Percentiles rank a stretch among this genome's conserved stretches.
phyloP scores from a whole-genome alignment of 1,284 basidiomycete genomes.

The Mycosarcoma maydis region DNA sequence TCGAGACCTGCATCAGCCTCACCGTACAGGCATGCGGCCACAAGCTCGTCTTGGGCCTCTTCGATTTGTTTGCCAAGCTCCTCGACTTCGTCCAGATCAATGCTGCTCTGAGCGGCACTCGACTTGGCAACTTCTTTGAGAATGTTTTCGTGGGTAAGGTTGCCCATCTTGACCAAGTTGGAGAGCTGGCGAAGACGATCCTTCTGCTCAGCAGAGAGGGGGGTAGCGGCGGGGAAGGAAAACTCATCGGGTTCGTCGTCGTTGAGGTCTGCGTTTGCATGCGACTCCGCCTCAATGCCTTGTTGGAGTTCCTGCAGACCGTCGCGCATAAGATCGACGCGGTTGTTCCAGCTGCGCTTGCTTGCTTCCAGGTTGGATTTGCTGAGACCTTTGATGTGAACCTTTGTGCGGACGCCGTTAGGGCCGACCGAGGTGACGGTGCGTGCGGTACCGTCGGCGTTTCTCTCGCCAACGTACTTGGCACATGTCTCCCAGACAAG shows the following conservation, averaged over 20 bases:
- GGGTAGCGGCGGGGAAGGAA: slow-evolving; percentile 34
- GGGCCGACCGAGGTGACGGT: slow-evolving; percentile 39
- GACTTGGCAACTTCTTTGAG: slow-evolving; percentile 42
- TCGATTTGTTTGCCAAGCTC: slow-evolving; percentile 43
- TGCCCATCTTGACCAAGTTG: slow-evolving; percentile 51
- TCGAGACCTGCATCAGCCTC: slow-evolving; percentile 46
- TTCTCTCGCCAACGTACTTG: slow-evolving; percentile 38
- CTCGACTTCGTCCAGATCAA: slow-evolving; percentile 48
- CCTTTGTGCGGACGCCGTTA: slow-evolving; percentile 40
- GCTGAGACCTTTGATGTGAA: slow-evolving; percentile 46
- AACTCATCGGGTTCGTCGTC: slow-evolving; percentile 37
- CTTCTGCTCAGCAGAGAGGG: slow-evolving; percentile 34
- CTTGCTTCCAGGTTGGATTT: slow-evolving; percentile 52
- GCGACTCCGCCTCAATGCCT: slow-evolving; percentile 29
- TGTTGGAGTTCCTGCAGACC: slow-evolving; percentile 49
- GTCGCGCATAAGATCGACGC: slow-evolving; percentile 50
- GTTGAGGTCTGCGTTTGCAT: slow-evolving; percentile 4
- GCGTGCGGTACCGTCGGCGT: slow-evolving; percentile 30
- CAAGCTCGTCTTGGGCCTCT: slow-evolving; percentile 55
- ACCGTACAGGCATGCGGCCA: slow-evolving; percentile 49
- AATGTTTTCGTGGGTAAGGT: slow-evolving; percentile 40
- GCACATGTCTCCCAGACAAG: slow-evolving; percentile 49
- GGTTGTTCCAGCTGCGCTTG: slow-evolving; percentile 44
- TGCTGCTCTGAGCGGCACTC: not conserved
- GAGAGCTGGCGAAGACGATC: slow-evolving; percentile 37